Conservation (phyloP, 2,329 filamentous ascomycete species). For the Talaromyces sp. region DNA sequence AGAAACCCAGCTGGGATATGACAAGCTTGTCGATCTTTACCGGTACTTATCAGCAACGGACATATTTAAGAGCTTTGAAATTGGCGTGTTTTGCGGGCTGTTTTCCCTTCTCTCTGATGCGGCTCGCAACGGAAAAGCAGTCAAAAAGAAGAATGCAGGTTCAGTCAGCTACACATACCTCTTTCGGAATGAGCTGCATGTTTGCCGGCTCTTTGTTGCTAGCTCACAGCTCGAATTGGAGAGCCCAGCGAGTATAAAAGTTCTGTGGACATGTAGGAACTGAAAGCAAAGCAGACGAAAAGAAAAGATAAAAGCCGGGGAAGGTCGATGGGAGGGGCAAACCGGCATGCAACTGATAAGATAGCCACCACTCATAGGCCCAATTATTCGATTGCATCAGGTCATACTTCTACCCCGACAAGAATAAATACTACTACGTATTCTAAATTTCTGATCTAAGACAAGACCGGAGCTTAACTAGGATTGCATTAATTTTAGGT, state of each 20-base stretch:
- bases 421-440: not conserved
- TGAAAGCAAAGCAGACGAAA: not conserved
- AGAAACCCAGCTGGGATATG: conserved; percentile 80
- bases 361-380: not conserved
- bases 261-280: not conserved
- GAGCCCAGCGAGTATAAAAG: not conserved
- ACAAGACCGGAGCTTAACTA: not conserved
- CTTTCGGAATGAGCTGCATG: conserved; percentile 46
- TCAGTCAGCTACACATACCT: conserved; percentile 27
- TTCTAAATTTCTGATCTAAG: too few species aligned
- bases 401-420: not conserved
- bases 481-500: not conserved
- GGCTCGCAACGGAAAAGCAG: not conserved
- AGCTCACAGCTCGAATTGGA: not conserved
- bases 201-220: conserved; percentile 8
- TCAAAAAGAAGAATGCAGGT: not conserved
- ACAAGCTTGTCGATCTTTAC: conserved; percentile 90
- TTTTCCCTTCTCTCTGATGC: not conserved
- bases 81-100: not conserved
- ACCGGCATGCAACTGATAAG: not conserved
- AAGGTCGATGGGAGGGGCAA: conserved; percentile 1
- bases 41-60: not conserved
- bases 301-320: not conserved
- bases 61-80: not conserved
- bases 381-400: not conserved